Percentiles rank a stretch among this genome's conserved stretches.
These are phyloP conservation scores for Hypoxylon rickii DNA, from an alignment of 495 filamentous ascomycete species.

Conservation along the genomic window DNA sequence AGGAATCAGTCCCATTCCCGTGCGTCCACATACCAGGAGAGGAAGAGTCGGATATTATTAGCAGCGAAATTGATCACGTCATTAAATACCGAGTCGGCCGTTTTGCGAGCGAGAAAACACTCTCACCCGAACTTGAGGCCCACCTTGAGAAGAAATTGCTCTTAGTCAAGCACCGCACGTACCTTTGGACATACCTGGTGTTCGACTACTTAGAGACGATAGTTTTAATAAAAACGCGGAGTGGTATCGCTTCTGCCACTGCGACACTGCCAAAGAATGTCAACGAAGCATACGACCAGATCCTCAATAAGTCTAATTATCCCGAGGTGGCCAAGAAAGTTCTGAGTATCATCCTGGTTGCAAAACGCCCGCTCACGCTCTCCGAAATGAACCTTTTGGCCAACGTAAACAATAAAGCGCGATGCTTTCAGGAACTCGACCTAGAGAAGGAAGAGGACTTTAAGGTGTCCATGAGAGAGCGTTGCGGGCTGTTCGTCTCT, in stretches of 20 bases:
- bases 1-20: no score
- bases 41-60: conserved; percentile 32
- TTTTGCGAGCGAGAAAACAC: neutral
- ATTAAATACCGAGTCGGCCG: conserved; percentile 2
- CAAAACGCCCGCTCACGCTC: conserved; percentile 20
- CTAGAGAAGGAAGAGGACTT: conserved; percentile 25
- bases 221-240: conserved; percentile 17
- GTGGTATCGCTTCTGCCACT: conserved; percentile 10
- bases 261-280: conserved; percentile 16
- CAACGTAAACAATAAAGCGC: neutral
- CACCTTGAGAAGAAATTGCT: conserved; percentile 3
- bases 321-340: conserved; percentile 6
- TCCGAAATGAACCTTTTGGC: conserved; percentile 20
- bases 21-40: conserved; percentile 37
- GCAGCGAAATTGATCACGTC: conserved; percentile 7
- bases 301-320: conserved; percentile 19
- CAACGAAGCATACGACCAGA: conserved; percentile 33
- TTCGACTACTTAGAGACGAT: conserved; percentile 9
- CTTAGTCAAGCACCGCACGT: conserved; percentile 14
- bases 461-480: conserved; percentile 8
- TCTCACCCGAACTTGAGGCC: neutral
- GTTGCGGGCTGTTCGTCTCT: conserved; percentile 34
- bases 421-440: conserved; percentile 15
- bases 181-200: conserved; percentile 28
- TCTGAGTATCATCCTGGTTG: conserved; percentile 26